Evolutionary conservation across 495 filamentous ascomycete genomes (phyloP), one percentile per base, ranked within the genome.

Genomic region (Annulohypoxylon maeteangense): DNA sequence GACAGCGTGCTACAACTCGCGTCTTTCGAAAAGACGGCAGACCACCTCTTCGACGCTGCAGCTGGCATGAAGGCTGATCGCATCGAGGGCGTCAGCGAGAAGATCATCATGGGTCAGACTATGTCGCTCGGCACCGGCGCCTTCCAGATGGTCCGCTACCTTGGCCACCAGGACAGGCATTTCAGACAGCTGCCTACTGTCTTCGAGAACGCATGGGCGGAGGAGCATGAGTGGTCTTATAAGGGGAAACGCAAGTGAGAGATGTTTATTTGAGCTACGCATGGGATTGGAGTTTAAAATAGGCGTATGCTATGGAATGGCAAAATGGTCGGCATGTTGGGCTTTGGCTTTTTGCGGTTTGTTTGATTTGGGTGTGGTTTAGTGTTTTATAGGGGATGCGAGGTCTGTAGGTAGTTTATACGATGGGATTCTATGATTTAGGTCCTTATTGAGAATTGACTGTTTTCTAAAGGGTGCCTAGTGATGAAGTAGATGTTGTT

Each of bases 1-100:
- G 96, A 99, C 78, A 91, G 88, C 23, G 95, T 98, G 40, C 81
- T 99, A 51, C 96, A 98, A 79, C 90, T 98, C 0, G 95, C 95
- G 0, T 96, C 93, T 12, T 99, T 99, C 77, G 95, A 99, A 84
- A 98, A 98, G 85, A 99, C 95, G 25, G 93, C 95, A 0, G 95
- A 99, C 78, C 95, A 99, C 81, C 83, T 99, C 22, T 99, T 99
- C 72, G 95, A 98, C 54, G 95, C 95, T 20, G 96, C 95, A 56
- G 91, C 92, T 48, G 88, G 89, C 42, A 94, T 94, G 84, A 97
- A 97, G 80, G 89, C 84, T 25, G 95, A 99, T 79, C 82, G 85
- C 47, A 93, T 99, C 57, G 92, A 95, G 77, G 95, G 95, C 68
- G 95, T 99, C 7, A 93, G 89, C 27, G 95, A 99, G 81, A 97